phyloP scores from a whole-genome alignment of 805 yeast genomes.

The Metschnikowia kunwiensis region DNA sequence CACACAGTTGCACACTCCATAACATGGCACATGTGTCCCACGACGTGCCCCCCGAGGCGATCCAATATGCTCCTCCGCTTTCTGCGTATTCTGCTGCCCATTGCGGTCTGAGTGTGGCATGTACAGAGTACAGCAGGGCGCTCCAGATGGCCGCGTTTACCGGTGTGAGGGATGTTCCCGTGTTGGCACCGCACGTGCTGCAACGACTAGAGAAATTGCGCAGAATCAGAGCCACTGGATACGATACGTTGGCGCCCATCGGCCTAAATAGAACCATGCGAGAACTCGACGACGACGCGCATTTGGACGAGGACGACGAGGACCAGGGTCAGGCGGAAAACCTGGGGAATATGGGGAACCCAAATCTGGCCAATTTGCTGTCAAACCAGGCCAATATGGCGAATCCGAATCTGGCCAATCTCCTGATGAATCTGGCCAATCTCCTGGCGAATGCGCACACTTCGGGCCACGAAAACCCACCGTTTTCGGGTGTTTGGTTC shows the following conservation, averaged over 20 bases:
- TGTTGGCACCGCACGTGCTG: slow-evolving; percentile 21
- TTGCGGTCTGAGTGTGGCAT: slow-evolving; percentile 20
- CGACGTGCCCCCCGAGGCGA: slow-evolving; percentile 15
- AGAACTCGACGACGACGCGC: slow-evolving; percentile 27
- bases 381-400: not conserved
- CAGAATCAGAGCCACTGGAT: slow-evolving; percentile 33
- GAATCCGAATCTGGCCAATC: not conserved
- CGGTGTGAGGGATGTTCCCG: slow-evolving; percentile 14
- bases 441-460: not conserved
- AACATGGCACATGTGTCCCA: slow-evolving; percentile 12
- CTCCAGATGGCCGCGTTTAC: slow-evolving; percentile 16
- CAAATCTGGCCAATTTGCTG: not conserved
- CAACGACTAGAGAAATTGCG: slow-evolving; percentile 23
- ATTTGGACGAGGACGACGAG: slow-evolving; percentile 10
- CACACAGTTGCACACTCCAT: slow-evolving; percentile 9
- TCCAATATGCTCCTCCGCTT: slow-evolving; percentile 48
- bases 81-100: slow-evolving; percentile 52
- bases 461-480: not conserved
- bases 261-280: slow-evolving; percentile 41
- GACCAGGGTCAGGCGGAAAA: slow-evolving; percentile 18
- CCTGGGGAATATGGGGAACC: slow-evolving; percentile 9
- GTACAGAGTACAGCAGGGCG: slow-evolving; percentile 24
- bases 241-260: slow-evolving; percentile 34
- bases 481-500: not conserved
- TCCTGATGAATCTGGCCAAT: not conserved